Conservation (phyloP, 805 yeast species). For the Kluyveromyces wickerhamii region DNA sequence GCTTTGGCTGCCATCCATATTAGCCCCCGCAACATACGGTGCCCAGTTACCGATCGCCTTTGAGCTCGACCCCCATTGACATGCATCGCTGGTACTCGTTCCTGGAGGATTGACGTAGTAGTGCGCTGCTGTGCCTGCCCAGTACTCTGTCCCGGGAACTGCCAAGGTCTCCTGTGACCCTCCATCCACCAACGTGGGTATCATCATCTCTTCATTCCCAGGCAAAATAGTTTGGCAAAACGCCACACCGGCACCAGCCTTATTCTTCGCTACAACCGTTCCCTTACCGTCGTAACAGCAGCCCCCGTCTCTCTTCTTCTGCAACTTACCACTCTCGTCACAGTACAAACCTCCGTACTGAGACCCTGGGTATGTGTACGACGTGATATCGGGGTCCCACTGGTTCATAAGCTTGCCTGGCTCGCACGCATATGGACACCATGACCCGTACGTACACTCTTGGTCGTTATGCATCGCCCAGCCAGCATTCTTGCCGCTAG, state of each 20-base stretch:
- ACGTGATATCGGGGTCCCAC: constrained; percentile 74
- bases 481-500: constrained; percentile 54
- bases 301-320: constrained; percentile 49
- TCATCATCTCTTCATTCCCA: constrained; percentile 90
- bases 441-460: constrained; percentile 62
- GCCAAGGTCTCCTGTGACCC: constrained; percentile 51
- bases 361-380: constrained; percentile 69
- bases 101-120: constrained; percentile 83
- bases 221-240: constrained; percentile 91
- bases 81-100: constrained; percentile 63
- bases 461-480: constrained; percentile 84
- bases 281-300: constrained; percentile 77
- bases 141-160: constrained; percentile 78
- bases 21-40: constrained; percentile 89
- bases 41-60: constrained; percentile 85
- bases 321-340: constrained; percentile 57
- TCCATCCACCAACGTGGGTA: constrained; percentile 64
- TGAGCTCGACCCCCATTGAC: constrained; percentile 71
- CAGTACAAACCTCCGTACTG: constrained; percentile 81
- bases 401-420: constrained; percentile 84
- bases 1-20: constrained; percentile 58
- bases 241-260: constrained; percentile 54
- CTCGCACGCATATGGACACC: constrained; percentile 89
- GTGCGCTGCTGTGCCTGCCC: constrained; percentile 83
- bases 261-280: constrained; percentile 55